A percentile compares a stretch with the other conserved stretches of the same genome.
Evolutionary conservation across 2,329 filamentous ascomycete species (phyloP).

Genomic region (Celoporthe dispersa): DNA sequence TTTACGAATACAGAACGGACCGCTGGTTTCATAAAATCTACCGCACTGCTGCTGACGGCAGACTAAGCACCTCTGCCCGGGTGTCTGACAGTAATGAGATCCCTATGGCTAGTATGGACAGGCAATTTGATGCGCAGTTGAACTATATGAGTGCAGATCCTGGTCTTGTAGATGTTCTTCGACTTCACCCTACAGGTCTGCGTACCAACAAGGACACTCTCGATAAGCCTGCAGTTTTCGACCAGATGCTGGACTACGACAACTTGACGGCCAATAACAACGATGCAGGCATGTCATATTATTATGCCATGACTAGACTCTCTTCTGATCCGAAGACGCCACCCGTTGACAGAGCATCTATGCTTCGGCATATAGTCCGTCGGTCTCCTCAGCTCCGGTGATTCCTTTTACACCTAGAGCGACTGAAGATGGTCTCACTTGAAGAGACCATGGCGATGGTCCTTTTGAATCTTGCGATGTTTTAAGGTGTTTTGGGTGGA

Average conservation of each 20-base stretch:
- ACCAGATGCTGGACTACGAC: background rate
- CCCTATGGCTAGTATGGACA: background rate
- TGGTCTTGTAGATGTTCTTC: background rate
- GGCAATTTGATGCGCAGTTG: background rate
- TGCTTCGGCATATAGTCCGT: constrained; percentile 6
- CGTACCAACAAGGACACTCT: background rate
- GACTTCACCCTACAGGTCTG: background rate
- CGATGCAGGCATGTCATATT: constrained; percentile 19
- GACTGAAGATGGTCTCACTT: background rate
- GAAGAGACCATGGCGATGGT: background rate
- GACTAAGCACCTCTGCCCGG: background rate
- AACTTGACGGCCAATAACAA: background rate
- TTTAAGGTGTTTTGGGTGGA: background rate
- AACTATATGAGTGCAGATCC: background rate
- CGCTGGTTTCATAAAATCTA: background rate
- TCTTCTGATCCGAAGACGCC: background rate
- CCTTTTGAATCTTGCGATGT: background rate
- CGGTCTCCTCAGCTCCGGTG: constrained; percentile 10
- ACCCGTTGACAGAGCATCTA: background rate
- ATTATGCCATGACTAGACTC: constrained; percentile 1
- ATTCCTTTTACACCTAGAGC: background rate
- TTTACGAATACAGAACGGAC: background rate
- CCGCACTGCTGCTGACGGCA: background rate
- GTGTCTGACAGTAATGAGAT: constrained; percentile 9
- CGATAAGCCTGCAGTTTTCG: background rate